Evolutionary conservation across 495 filamentous ascomycete genomes (phyloP), one percentile per base, ranked within the genome.

Genomic region (Hypoxylon lienhwacheense): DNA sequence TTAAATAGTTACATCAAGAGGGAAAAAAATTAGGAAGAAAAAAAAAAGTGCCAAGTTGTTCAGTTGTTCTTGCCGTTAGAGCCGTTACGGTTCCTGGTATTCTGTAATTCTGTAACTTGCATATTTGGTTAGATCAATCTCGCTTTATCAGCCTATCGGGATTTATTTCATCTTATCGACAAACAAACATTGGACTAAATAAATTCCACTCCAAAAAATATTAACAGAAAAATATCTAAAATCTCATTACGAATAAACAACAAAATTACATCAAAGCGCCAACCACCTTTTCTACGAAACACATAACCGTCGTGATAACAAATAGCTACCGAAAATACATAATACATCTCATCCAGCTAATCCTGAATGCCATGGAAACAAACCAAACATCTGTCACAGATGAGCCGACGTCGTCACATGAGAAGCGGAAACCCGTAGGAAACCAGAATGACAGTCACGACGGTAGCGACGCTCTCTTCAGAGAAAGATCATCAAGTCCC

Each of bases 81-180:
- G n/a, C n/a, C n/a, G n/a, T n/a, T n/a, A n/a, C n/a, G n/a, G n/a
- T n/a, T n/a, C n/a, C n/a, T n/a, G n/a, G n/a, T n/a, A n/a, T n/a
- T n/a, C n/a, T n/a, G n/a, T n/a, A n/a, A n/a, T n/a, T n/a, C n/a
- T n/a, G n/a, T n/a, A n/a, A n/a, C n/a, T n/a, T n/a, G n/a, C n/a
- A n/a, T n/a, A n/a, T n/a, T n/a, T n/a, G n/a, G n/a, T n/a, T n/a
- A n/a, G n/a, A n/a, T n/a, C n/a, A n/a, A n/a, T n/a, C n/a, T n/a
- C n/a, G n/a, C n/a, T n/a, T 49, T 45, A 48, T 57, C 22, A 44
- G 35, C 43, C 49, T 63, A 58, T 55, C 53, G 29, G 41, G 25
- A n/a, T 29, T 17, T 29, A 37, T 42, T 47, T 66, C 60, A 56
- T 66, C 63, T 66, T 63, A 66, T 66, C 63, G 47, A 66, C 58